phyloP scores from a whole-genome alignment of 208 protist genomes.

The Acanthamoeba culbertsoni region DNA sequence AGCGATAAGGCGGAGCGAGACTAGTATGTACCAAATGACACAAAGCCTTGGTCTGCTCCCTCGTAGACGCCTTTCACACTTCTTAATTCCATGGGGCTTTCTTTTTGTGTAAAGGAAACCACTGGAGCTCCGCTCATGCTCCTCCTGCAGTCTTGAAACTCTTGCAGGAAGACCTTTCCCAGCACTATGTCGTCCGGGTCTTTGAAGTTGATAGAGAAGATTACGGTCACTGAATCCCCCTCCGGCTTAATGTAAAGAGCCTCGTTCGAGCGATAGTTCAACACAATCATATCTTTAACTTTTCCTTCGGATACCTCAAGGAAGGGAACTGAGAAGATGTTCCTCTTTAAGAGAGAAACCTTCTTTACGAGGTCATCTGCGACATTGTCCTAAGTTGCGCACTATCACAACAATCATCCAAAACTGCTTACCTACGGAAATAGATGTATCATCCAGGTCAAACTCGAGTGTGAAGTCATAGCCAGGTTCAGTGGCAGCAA shows the following conservation, averaged over 20 bases:
- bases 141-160: constrained; percentile 60
- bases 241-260: constrained; percentile 74
- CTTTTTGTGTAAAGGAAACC: constrained; percentile 63
- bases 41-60: constrained; percentile 63
- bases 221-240: constrained; percentile 73
- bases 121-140: constrained; percentile 62
- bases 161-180: constrained; percentile 75
- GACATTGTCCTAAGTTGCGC: background rate
- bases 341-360: constrained; percentile 64
- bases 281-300: constrained; percentile 21
- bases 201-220: constrained; percentile 78
- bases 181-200: constrained; percentile 75
- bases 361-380: constrained; percentile 63
- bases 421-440: background rate
- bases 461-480: constrained; percentile 66
- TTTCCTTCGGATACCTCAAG: background rate
- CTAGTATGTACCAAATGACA: constrained; percentile 71
- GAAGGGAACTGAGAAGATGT: constrained; percentile 74
- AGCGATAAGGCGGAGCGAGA: background rate
- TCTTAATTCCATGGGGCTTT: constrained; percentile 71
- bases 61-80: constrained; percentile 61
- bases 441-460: background rate
- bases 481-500: constrained; percentile 58
- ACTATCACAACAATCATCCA: background rate
- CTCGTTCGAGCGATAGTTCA: constrained; percentile 71